These are phyloP conservation scores for Ehretia macrophylla DNA, from an alignment of 257 asterid species.

Conservation along the genomic window DNA sequence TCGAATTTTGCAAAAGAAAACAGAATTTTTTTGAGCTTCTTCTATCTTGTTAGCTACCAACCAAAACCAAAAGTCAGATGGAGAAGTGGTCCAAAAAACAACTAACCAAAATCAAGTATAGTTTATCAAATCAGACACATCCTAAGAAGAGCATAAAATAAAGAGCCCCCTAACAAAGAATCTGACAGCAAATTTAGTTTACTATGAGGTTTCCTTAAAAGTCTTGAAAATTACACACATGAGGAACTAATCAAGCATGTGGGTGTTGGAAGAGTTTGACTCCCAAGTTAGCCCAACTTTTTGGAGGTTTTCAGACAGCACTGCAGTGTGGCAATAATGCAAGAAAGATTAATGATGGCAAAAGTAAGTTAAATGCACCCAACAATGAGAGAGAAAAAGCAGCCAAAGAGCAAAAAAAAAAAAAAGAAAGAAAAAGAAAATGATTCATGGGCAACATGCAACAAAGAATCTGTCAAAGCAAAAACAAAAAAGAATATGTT, in stretches of 20 bases:
- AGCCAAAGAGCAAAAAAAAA: conserved; percentile 8
- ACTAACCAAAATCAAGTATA: conserved; percentile 28
- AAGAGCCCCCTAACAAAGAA: conserved; percentile 2
- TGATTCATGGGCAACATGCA: conserved; percentile 52
- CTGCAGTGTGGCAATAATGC: conserved; percentile 22
- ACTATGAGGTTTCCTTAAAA: conserved; percentile 21
- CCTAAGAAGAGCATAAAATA: conserved; percentile 18
- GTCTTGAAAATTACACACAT: conserved; percentile 28
- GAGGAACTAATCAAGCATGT: conserved; percentile 32
- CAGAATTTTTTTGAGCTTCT: conserved; percentile 24
- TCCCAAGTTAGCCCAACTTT: conserved; percentile 27
- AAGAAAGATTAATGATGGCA: conserved; percentile 24
- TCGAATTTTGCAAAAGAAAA: conserved; percentile 25
- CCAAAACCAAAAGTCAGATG: conserved; percentile 27
- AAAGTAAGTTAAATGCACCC: conserved; percentile 22
- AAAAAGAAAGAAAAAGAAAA: conserved; percentile 13
- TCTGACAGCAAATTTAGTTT: conserved; percentile 15
- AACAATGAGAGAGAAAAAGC: conserved; percentile 14
- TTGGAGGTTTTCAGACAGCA: conserved; percentile 1
- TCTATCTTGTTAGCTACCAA: conserved; percentile 39
- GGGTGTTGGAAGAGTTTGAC: conserved; percentile 38
- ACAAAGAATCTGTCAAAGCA: conserved; percentile 72
- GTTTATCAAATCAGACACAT: conserved; percentile 31
- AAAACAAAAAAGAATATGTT: conserved; percentile 66
- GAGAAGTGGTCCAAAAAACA: conserved; percentile 31